Evolutionary conservation across 2,329 filamentous ascomycete genomes (phyloP).

Genomic region (Epichloe hybrida): DNA sequence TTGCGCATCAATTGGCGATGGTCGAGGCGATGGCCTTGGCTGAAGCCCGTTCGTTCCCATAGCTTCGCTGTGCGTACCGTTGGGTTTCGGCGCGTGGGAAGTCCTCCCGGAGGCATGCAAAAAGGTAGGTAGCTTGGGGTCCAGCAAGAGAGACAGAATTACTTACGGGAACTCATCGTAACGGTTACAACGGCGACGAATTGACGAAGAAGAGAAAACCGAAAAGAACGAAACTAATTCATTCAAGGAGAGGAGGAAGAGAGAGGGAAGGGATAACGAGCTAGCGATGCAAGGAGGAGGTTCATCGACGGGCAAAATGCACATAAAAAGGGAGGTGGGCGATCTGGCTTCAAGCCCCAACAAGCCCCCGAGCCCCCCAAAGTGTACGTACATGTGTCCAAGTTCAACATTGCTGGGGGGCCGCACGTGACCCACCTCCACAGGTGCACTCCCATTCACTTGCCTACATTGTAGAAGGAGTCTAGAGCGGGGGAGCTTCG

Average conservation of each 20-base stretch:
- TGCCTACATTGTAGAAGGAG: too few species aligned
- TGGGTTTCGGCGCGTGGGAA: neutral
- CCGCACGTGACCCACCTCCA: slow-evolving; percentile 18
- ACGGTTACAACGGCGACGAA: slow-evolving; percentile 17
- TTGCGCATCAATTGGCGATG: slow-evolving; percentile 11
- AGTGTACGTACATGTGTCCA: slow-evolving; percentile 27
- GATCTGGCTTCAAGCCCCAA: slow-evolving; percentile 28
- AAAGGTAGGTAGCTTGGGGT: slow-evolving; percentile 5
- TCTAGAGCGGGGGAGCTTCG: too few species aligned
- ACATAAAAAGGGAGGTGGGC: slow-evolving; percentile 21
- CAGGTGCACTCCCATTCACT: neutral
- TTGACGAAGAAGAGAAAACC: slow-evolving; percentile 12
- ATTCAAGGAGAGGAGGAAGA: slow-evolving; percentile 23
- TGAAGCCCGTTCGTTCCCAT: slow-evolving; percentile 2
- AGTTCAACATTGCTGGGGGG: slow-evolving; percentile 21
- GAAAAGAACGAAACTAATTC: slow-evolving; percentile 26
- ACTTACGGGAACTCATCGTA: slow-evolving; percentile 45
- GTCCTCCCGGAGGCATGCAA: neutral
- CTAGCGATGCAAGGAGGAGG: slow-evolving; percentile 18
- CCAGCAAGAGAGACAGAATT: slow-evolving; percentile 5
- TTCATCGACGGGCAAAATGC: slow-evolving; percentile 15
- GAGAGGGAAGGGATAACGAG: slow-evolving; percentile 20
- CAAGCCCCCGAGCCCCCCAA: slow-evolving; percentile 9
- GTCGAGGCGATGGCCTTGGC: neutral
- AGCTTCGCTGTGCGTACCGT: neutral